A percentile compares a stretch with the other conserved stretches of the same genome.
These are phyloP conservation scores for Clarireedia sp. DNA, from an alignment of 2,329 filamentous ascomycete genomes.

Conservation along the genomic window DNA sequence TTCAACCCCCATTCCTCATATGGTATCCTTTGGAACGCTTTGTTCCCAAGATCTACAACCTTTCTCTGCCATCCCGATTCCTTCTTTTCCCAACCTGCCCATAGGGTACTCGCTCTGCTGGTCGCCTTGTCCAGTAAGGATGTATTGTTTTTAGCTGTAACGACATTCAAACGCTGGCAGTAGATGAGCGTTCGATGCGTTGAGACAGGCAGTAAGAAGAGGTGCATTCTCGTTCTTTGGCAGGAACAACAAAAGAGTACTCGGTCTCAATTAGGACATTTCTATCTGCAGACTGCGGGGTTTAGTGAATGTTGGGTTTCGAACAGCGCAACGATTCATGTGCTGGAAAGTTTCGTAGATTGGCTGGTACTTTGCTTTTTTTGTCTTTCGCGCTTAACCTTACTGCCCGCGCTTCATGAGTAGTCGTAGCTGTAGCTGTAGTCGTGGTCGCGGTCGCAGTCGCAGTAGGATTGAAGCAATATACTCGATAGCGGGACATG, in stretches of 20 bases:
- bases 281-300: not conserved
- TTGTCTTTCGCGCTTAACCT: no score
- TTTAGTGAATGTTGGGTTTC: not conserved
- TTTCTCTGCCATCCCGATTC: slow-evolving; percentile 81
- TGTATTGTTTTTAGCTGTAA: slow-evolving; percentile 41
- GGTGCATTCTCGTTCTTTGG: slow-evolving; percentile 55
- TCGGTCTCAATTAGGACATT: not conserved
- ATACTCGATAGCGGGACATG: no score
- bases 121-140: slow-evolving; percentile 60
- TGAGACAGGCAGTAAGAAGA: slow-evolving; percentile 90
- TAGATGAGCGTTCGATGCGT: slow-evolving; percentile 87
- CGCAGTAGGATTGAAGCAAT: no score
- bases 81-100: slow-evolving; percentile 81
- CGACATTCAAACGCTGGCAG: slow-evolving; percentile 65
- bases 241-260: not conserved
- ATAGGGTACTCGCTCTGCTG: slow-evolving; percentile 64
- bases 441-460: no score
- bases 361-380: no score
- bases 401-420: no score
- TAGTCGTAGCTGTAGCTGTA: no score
- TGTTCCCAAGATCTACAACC: slow-evolving; percentile 80
- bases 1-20: slow-evolving; percentile 98
- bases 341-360: not conserved
- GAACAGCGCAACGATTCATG: not conserved
- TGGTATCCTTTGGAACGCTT: slow-evolving; percentile 76